Evolutionary conservation across 768 basidiomycete genomes (phyloP), one percentile per base, ranked within the genome.

Genomic region (Cyathus striatus): DNA sequence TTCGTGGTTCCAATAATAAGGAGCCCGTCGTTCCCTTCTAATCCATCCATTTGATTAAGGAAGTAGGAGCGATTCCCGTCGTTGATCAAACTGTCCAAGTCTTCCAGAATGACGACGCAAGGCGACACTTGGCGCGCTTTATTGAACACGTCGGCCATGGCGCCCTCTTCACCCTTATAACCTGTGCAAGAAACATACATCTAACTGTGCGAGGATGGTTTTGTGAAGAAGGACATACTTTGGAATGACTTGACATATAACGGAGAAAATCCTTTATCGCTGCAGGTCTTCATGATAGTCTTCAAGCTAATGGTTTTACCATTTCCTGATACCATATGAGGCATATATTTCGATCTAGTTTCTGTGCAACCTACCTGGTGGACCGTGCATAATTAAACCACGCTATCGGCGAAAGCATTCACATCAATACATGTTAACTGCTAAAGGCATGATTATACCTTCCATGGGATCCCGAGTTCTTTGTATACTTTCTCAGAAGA

Each of bases 231-330:
- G 22, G 14, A 52, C 73, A 42, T 57, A 84, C 86, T 75, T 47
- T 75, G 69, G 68, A 92, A 87, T 5, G 86, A 83, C 57, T 85
- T 90, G 49, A 93, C 87, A 50, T 91, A 91, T 18, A 94, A 73
- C 2, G 84, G 81, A 7, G 72, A 68, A 48, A 82, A 81, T 0
- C 79, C 83, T 43, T 66, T 68, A 17, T 75, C 79, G 32, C 73
- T 69, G 45, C 82, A 82, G 1, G 73, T 72, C 57, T 83, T 87
- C 83, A 91, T 90, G 48, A 91, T 79, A 6, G 78, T 81, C 58
- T 89, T 90, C 53, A 93, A 63, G 42, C 76, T 86, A 62, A 90
- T 89, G 1, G 86, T 88, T 59, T 89, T 90, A 5, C 90, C 90
- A 49, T 91, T 90, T 5, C 89, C 88, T 76, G 50, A 21, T 4